A percentile compares a stretch with the other conserved stretches of the same genome.
Evolutionary conservation across 257 asterid genomes (phyloP).

Genomic region (Salvia hispanica): DNA sequence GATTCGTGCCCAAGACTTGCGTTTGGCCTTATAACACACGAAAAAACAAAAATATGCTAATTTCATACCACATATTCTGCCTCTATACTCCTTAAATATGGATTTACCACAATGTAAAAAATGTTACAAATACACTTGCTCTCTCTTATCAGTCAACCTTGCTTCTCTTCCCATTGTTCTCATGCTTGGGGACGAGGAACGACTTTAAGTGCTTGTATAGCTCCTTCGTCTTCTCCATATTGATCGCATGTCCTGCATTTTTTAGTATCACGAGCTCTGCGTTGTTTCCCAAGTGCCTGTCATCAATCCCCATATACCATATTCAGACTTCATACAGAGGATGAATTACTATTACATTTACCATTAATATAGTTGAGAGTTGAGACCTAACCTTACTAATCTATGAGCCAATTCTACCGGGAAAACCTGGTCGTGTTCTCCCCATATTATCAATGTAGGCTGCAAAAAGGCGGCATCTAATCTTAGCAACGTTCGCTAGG

Average conservation of each 20-base stretch:
- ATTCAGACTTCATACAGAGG: too few species aligned
- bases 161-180: constrained; percentile 34
- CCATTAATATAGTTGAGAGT: neutral
- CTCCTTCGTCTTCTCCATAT: constrained; percentile 72
- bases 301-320: neutral
- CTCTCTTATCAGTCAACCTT: constrained; percentile 45
- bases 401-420: constrained; percentile 77
- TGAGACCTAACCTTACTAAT: constrained; percentile 51
- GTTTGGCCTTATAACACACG: too few species aligned
- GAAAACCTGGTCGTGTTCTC: constrained; percentile 72
- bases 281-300: constrained; percentile 71
- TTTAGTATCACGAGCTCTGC: constrained; percentile 61
- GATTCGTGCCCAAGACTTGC: too few species aligned
- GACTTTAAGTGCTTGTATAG: constrained; percentile 56
- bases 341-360: too few species aligned
- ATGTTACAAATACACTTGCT: neutral
- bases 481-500: constrained; percentile 21
- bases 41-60: neutral
- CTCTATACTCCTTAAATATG: neutral
- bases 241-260: constrained; percentile 83
- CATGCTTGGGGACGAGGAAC: constrained; percentile 46
- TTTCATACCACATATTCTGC: neutral
- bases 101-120: neutral
- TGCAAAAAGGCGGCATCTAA: constrained; percentile 29
- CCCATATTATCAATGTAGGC: constrained; percentile 85